Percentiles rank a stretch among this genome's conserved stretches.
These are phyloP conservation scores for Suillus fuscotomentosus DNA, from an alignment of 768 basidiomycete species.

Conservation along the genomic window DNA sequence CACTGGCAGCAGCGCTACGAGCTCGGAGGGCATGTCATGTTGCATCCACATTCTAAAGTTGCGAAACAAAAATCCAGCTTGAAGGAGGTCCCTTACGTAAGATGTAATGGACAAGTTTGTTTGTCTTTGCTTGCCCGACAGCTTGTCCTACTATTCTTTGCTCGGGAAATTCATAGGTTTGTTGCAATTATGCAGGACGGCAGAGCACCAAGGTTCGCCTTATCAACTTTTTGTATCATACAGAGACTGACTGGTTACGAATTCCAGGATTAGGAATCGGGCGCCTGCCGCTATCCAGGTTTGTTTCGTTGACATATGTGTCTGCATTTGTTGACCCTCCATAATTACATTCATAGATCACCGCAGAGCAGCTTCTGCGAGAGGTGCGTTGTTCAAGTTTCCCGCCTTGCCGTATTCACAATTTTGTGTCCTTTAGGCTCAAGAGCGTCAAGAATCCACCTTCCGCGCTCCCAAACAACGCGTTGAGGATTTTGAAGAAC, in stretches of 20 bases:
- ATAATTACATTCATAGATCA: conserved; percentile 61
- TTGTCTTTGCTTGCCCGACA: not conserved
- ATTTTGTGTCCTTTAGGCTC: conserved; percentile 54
- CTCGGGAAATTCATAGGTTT: not conserved
- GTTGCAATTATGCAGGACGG: conserved; percentile 69
- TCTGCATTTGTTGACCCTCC: conserved; percentile 3
- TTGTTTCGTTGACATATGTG: conserved; percentile 21
- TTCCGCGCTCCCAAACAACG: conserved; percentile 93
- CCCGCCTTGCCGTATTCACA: not conserved
- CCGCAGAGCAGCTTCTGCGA: conserved; percentile 95
- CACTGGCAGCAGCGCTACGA: not conserved
- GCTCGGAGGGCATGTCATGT: not conserved
- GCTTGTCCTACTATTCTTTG: not conserved
- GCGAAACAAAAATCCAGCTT: too few species aligned
- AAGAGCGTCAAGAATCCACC: conserved; percentile 93
- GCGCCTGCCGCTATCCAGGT: conserved; percentile 94
- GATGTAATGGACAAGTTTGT: not conserved
- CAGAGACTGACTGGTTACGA: conserved; percentile 8
- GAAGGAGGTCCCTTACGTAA: not conserved
- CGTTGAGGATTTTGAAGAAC: conserved; percentile 92
- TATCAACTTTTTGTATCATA: not conserved
- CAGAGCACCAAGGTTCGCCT: conserved; percentile 65
- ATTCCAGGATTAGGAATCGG: conserved; percentile 86
- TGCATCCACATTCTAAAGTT: not conserved
- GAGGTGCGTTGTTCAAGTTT: conserved; percentile 52